Conservation (phyloP, 306 rosid genomes). For the cucumber (Cucumis sativus) region Cucumber_9930_V3 NC_026659.2:23232501-23233000, state of each 20-base stretch:
- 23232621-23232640: constrained; percentile 17
- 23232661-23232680: constrained; percentile 24
- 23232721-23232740: constrained; percentile 82
- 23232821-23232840: neutral
- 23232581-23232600: neutral
- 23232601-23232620: neutral
- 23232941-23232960: constrained; percentile 48
- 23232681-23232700: constrained; percentile 68
- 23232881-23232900: neutral
- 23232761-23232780: neutral
- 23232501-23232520: neutral
- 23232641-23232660: constrained; percentile 5
- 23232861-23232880: neutral
- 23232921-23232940: neutral
- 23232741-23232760: constrained; percentile 43
- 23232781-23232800: neutral
- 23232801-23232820: neutral
- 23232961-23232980: constrained; percentile 50
- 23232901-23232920: neutral
- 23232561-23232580: neutral
- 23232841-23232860: neutral
- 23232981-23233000: constrained; percentile 95
- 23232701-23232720: constrained; percentile 99
- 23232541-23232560: neutral
- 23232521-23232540: neutral